These are phyloP conservation scores for Fusarium compactum DNA, from an alignment of 2,329 filamentous ascomycete species.

Conservation along the genomic window DNA sequence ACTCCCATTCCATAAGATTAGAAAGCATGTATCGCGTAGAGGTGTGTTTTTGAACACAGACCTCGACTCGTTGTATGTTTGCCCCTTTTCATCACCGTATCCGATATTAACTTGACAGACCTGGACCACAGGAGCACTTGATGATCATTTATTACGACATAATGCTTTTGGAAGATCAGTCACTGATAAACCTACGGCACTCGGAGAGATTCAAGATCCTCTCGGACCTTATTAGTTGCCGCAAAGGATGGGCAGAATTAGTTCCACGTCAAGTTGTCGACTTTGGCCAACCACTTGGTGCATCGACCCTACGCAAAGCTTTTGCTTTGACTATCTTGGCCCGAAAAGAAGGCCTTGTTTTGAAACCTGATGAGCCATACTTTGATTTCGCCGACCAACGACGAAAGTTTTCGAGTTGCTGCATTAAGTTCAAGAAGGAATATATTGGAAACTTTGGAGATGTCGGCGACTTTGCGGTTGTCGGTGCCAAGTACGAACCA, in stretches of 20 bases:
- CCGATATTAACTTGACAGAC: constrained; percentile 50
- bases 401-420: constrained; percentile 60
- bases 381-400: constrained; percentile 65
- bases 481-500: constrained; percentile 80
- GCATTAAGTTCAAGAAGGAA: constrained; percentile 90
- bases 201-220: constrained; percentile 72
- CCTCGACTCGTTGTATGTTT: constrained; percentile 73
- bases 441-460: constrained; percentile 84
- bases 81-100: constrained; percentile 18
- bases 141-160: constrained; percentile 74
- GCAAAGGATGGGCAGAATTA: constrained; percentile 73
- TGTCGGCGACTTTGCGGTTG: constrained; percentile 82
- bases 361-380: constrained; percentile 86
- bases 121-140: constrained; percentile 64
- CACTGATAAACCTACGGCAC: constrained; percentile 64
- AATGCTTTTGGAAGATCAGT: constrained; percentile 65
- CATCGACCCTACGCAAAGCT: constrained; percentile 67
- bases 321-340: constrained; percentile 76
- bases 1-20: constrained; percentile 82
- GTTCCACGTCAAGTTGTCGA: constrained; percentile 76
- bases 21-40: constrained; percentile 81
- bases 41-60: constrained; percentile 76
- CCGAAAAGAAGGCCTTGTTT: constrained; percentile 80
- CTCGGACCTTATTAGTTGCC: constrained; percentile 61
- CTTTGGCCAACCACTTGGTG: constrained; percentile 67